A percentile compares a stretch with the other conserved stretches of the same genome.
Conservation (phyloP, 257 asterid species). For the Solanum pimpinellifolium region DNA sequence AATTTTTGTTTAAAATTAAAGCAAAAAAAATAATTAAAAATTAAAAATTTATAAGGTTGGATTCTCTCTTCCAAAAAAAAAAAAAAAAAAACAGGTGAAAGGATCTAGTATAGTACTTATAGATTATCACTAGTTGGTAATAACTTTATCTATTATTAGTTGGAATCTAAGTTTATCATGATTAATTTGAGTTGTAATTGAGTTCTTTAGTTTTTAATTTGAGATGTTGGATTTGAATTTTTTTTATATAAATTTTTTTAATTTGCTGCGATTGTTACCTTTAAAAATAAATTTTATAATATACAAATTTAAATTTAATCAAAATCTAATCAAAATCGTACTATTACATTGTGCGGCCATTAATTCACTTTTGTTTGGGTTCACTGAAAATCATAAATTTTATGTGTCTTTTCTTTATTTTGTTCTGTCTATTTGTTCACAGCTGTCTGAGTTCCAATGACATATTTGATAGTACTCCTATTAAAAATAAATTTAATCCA, state of each 20-base stretch:
- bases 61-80: not conserved
- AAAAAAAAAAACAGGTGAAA: not conserved
- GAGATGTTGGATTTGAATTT: too few species aligned
- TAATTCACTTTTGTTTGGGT: not conserved
- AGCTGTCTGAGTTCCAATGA: not conserved
- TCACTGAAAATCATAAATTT: not conserved
- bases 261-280: too few species aligned
- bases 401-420: not conserved
- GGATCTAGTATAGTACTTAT: not conserved
- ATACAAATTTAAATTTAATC: too few species aligned
- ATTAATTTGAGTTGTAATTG: not conserved
- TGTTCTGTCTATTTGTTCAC: not conserved
- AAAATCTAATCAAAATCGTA: fast-evolving
- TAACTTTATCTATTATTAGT: not conserved
- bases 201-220: too few species aligned
- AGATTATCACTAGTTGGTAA: not conserved
- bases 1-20: not conserved
- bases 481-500: not conserved
- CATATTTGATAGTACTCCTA: too few species aligned
- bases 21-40: not conserved
- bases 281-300: fast-evolving
- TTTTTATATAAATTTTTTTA: too few species aligned
- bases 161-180: too few species aligned
- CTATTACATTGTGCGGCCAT: not conserved
- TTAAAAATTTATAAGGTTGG: not conserved